Evolutionary conservation across 1,284 basidiomycete species (phyloP).

Genomic region (Phaffia rhodozyma): DNA sequence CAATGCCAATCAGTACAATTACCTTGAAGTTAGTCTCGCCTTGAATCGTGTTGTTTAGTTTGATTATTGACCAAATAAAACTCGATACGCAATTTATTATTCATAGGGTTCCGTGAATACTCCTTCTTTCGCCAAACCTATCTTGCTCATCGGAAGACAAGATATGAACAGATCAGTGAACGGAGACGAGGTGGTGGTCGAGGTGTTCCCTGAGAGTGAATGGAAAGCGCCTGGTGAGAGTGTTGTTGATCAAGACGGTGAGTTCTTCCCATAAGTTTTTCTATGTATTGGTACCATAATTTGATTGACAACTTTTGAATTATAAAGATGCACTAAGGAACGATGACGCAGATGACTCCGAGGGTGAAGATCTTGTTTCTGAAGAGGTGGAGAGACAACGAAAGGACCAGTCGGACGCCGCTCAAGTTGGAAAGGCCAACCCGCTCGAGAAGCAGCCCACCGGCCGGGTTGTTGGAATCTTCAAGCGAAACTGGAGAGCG

Average conservation of each 20-base stretch:
- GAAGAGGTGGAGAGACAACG: constrained; percentile 28
- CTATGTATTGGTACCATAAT: background rate
- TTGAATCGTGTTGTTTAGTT: background rate
- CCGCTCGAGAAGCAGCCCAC: constrained; percentile 56
- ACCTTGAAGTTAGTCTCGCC: constrained; percentile 58
- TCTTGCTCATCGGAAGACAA: constrained; percentile 77
- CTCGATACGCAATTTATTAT: background rate
- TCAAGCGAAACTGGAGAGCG: constrained; percentile 92
- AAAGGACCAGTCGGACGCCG: constrained; percentile 29
- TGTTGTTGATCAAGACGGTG: constrained; percentile 83
- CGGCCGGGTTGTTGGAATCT: constrained; percentile 78
- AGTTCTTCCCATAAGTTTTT: constrained; percentile 23
- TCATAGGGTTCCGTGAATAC: constrained; percentile 66
- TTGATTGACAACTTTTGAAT: background rate
- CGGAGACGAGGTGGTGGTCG: constrained; percentile 84
- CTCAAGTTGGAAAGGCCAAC: constrained; percentile 34
- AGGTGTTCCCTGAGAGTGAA: constrained; percentile 73
- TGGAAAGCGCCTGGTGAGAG: constrained; percentile 91
- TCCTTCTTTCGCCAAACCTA: constrained; percentile 57
- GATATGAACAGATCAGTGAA: constrained; percentile 93
- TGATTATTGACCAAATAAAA: background rate
- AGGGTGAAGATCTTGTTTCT: constrained; percentile 41
- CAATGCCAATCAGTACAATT: constrained; percentile 92
- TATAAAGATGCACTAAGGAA: constrained; percentile 63
- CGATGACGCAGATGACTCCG: constrained; percentile 75